Evolutionary conservation across 352 stramenopile species (phyloP).

Genomic region (Peronospora belbahrii): DNA sequence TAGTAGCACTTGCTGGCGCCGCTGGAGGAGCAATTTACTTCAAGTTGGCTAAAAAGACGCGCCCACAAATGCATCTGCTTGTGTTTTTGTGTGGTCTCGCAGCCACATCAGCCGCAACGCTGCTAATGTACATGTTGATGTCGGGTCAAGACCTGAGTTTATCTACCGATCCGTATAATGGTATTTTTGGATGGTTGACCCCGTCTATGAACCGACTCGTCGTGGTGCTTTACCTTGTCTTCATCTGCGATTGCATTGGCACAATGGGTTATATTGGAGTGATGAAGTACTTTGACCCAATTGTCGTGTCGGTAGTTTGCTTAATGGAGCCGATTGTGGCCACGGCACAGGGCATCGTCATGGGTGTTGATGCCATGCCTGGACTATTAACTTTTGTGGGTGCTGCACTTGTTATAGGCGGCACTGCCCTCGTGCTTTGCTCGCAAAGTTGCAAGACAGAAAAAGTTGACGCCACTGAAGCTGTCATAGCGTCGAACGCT

Average conservation of each 20-base stretch:
- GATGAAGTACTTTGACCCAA: conserved; percentile 91
- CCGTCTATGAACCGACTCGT: conserved; percentile 43
- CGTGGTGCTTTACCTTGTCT: conserved; percentile 75
- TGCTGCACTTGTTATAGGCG: conserved; percentile 62
- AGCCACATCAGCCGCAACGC: conserved; percentile 36
- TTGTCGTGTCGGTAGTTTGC: conserved; percentile 84
- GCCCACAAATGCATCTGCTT: conserved; percentile 60
- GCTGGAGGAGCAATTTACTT: conserved; percentile 73
- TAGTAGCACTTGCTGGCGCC: conserved; percentile 61
- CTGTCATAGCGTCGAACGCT: conserved; percentile 44
- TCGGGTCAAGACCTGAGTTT: conserved; percentile 49
- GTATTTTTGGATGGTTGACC: conserved; percentile 82
- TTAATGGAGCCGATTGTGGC: conserved; percentile 85
- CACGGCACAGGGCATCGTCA: conserved; percentile 60
- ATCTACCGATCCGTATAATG: conserved; percentile 51
- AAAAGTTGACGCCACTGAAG: conserved; percentile 70
- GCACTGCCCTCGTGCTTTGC: conserved; percentile 69
- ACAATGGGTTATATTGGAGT: conserved; percentile 88
- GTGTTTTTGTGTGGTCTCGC: conserved; percentile 61
- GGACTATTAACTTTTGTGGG: conserved; percentile 65
- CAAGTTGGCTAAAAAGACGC: conserved; percentile 67
- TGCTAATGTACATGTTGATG: conserved; percentile 58
- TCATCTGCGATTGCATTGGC: conserved; percentile 83
- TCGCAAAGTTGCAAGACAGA: conserved; percentile 77
- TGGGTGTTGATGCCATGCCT: conserved; percentile 67